phyloP scores from a whole-genome alignment of 2,329 filamentous ascomycete genomes.

The Fusarium cicatricum region DNA sequence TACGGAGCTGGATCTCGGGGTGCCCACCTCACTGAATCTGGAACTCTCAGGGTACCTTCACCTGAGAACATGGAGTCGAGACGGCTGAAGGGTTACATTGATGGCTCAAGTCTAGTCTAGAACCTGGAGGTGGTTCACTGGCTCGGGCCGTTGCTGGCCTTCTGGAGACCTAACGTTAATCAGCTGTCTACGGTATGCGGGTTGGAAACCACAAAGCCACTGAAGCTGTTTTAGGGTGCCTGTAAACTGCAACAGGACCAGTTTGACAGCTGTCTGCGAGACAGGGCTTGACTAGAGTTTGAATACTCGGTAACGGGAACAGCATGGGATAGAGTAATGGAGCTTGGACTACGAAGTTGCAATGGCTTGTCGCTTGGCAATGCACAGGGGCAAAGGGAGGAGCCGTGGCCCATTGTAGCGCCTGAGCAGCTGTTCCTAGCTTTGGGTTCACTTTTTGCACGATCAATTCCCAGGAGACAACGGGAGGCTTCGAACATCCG shows the following conservation, averaged over 20 bases:
- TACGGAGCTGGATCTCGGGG: neutral
- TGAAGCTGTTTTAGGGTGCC: conserved; percentile 6
- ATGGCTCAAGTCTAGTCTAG: conserved; percentile 32
- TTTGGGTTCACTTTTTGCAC: neutral
- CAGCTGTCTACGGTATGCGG: conserved; percentile 22
- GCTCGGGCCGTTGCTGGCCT: conserved; percentile 32
- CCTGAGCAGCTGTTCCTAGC: conserved; percentile 10
- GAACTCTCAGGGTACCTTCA: conserved; percentile 1
- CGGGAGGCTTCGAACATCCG: neutral
- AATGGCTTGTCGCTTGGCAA: no score
- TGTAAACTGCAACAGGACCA: conserved; percentile 1
- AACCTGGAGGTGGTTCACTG: conserved; percentile 33
- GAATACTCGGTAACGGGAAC: conserved; percentile 11
- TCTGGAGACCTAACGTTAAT: conserved; percentile 16
- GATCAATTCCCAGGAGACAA: conserved; percentile 5
- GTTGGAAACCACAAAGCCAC: conserved; percentile 20
- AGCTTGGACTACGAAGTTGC: no score
- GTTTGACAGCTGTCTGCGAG: neutral
- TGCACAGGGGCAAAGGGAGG: conserved; percentile 22
- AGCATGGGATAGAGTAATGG: neutral
- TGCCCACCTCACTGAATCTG: conserved; percentile 7
- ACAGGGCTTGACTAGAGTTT: conserved; percentile 5
- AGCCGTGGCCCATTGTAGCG: neutral
- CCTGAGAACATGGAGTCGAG: conserved; percentile 23
- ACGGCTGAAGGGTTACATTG: conserved; percentile 33